These are phyloP conservation scores for Aspergillus latus DNA, from an alignment of 2,329 filamentous ascomycete species.

Conservation along the genomic window DNA sequence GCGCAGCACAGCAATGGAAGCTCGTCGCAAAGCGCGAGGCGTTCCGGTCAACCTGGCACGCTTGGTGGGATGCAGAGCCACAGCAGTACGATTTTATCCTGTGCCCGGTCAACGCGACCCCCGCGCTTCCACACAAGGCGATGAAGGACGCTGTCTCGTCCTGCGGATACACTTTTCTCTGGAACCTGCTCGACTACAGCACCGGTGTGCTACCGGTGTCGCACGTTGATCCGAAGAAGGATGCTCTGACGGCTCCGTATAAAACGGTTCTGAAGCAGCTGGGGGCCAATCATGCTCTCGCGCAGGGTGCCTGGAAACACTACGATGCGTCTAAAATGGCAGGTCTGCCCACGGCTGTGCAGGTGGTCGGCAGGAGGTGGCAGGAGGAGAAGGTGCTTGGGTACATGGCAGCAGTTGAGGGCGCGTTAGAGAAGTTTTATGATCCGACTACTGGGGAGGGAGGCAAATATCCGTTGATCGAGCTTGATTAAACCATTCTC, in stretches of 20 bases:
- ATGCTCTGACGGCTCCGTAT: slow-evolving; percentile 59
- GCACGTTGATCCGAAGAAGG: slow-evolving; percentile 72
- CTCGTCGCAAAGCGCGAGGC: slow-evolving; percentile 73
- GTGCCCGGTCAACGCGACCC: slow-evolving; percentile 84
- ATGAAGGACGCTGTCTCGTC: slow-evolving; percentile 84
- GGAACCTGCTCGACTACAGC: slow-evolving; percentile 89
- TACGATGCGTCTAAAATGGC: slow-evolving; percentile 84
- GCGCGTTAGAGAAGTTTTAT: slow-evolving; percentile 59
- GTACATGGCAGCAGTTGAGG: slow-evolving; percentile 75
- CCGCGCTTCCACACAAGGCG: slow-evolving; percentile 79
- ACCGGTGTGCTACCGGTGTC: slow-evolving; percentile 81
- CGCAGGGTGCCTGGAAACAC: slow-evolving; percentile 77
- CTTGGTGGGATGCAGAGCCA: slow-evolving; percentile 75
- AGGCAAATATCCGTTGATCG: slow-evolving; percentile 38
- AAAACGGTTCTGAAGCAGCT: slow-evolving; percentile 35
- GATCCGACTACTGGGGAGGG: slow-evolving; percentile 34
- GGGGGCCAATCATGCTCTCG: slow-evolving; percentile 70
- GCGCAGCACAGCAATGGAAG: slow-evolving; percentile 76
- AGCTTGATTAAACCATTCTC: slow-evolving; percentile 33
- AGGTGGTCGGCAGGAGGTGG: slow-evolving; percentile 74
- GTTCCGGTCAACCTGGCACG: slow-evolving; percentile 75
- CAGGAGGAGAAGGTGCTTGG: slow-evolving; percentile 87
- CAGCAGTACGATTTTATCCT: slow-evolving; percentile 76
- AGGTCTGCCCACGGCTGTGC: slow-evolving; percentile 81
- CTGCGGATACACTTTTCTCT: slow-evolving; percentile 91